Evolutionary conservation across 2,329 filamentous ascomycete genomes (phyloP), one percentile per base, ranked within the genome.

Genomic region (Arachnopeziza araneosa): DNA sequence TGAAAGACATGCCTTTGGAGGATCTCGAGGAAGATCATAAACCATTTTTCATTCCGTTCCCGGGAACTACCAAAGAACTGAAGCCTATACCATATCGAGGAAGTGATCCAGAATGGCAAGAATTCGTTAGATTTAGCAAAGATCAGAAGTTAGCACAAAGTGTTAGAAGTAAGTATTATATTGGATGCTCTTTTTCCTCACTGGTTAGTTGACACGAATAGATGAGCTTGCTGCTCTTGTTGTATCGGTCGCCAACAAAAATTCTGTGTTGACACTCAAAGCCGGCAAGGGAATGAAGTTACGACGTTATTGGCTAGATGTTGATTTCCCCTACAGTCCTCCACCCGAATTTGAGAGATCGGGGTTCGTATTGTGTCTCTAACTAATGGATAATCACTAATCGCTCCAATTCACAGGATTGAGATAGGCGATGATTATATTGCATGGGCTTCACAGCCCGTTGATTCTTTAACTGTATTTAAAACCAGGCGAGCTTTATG

Each of bases 91-190:
- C 80, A 1, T 87, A 86, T 69, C 77, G 76, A 61, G 79, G 79
- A 56, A 76, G 75, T 24, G 84, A 87, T 65, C 85, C 85, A 2
- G 87, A 89, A 71, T 89, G 83, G 84, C 75, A 78, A 63, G 76
- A 78, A 54, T 89, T 86, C 64, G 68, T 85, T 19, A 80, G 79
- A 58, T 75, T 88, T n/a, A 83, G 79, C 62, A 79, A 79, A 63
- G 79, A 88, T 62, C 71, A 69, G 17, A 71, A 79, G 51, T 74
- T 80, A 10, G 74, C 82, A 24, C 68, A 78, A 21, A 63, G 60
- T 54, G 54, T 68, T 51, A 51, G 63, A 62, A 61, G 64, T 68
- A 23, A 50, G 55, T 52, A 1, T 22, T 19, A 12, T 32, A 6
- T 21, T 24, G 7, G 26, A 7, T 55, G n/a, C 6, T 8, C 3